Evolutionary conservation across 2,329 filamentous ascomycete species (phyloP), one percentile per base, ranked within the genome.

Genomic region (Acephala macrosclerotiorum): DNA sequence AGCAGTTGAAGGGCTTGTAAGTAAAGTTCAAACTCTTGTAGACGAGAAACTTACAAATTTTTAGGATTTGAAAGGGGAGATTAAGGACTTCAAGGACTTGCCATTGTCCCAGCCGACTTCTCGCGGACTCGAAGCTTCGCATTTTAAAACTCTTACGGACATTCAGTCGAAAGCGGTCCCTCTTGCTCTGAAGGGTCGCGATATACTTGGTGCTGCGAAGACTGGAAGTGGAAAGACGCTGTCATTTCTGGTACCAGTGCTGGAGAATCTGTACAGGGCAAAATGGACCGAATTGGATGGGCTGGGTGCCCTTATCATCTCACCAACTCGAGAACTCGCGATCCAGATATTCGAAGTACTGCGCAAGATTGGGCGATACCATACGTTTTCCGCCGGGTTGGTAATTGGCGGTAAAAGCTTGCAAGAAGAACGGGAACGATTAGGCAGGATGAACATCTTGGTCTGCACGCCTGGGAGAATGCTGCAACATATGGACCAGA

Each of bases 281-380:
- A 92, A 90, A 84, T 97, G 94, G 90, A 92, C 96, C 18, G 92
- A 97, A 73, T 86, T 89, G 72, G 96, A 99, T 80, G 96, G 96
- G 0, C 83, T 99, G 35, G 95, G 95, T 9, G 96, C 96, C 4
- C 85, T 99, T 69, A 93, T 99, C 70, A 90, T 99, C 61, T 95
- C 94, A 0, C 96, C 96, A 0, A 99, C 96, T 8, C 90, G 96
- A 75, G 96, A 99, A 80, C 84, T 99, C 63, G 95, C 96, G 0
- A 96, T 96, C 45, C 96, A 99, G 79, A 99, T 97, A 68, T 99
- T 98, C 76, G 92, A 97, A 65, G 95, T 98, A 0, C 80, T 99
- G 73, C 86, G 93, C 68, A 97, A 97, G 78, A 88, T 99, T 65
- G 96, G 96, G 53, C 87, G 92, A 64, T 89, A 95, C 65, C 95